Percentiles rank a stretch among this genome's conserved stretches.
These are phyloP conservation scores for Paramecium caudatum DNA, from an alignment of 73 alveolate genomes.

Conservation along the genomic window DNA sequence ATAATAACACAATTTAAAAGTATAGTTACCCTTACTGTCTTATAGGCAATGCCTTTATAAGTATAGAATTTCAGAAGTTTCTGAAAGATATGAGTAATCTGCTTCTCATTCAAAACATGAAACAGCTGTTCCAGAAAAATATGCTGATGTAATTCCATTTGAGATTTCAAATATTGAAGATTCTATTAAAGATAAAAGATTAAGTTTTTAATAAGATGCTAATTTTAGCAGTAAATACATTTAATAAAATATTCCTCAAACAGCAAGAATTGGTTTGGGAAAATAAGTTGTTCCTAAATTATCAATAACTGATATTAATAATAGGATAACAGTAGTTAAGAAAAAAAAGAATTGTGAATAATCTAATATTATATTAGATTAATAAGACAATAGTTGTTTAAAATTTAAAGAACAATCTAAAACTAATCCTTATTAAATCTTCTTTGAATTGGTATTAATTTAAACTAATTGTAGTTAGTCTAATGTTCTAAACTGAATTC, in stretches of 20 bases:
- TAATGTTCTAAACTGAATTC: neutral
- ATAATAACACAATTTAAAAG: slow-evolving; percentile 10
- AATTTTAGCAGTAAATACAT: neutral
- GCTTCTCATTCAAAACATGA: neutral
- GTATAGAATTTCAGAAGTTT: neutral
- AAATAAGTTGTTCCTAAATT: neutral
- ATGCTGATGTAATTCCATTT: neutral
- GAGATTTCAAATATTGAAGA: neutral
- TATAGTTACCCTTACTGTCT: slow-evolving; percentile 2
- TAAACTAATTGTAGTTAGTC: neutral
- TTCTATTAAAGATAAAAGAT: neutral
- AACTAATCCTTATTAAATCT: neutral
- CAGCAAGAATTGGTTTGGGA: slow-evolving; percentile 3
- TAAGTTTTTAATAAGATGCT: neutral
- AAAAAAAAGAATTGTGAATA: neutral
- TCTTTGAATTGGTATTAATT: slow-evolving; percentile 7
- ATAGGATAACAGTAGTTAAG: slow-evolving; percentile 1
- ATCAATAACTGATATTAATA: neutral
- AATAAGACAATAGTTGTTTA: neutral
- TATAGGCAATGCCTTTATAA: slow-evolving; percentile 2
- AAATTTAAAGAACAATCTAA: neutral
- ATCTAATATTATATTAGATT: neutral
- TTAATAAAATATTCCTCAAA: neutral
- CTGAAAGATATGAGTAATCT: slow-evolving; percentile 32
- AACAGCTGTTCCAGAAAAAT: neutral